Evolutionary conservation across 805 yeast species (phyloP).

Genomic region (Yamadazyma phyllophila): DNA sequence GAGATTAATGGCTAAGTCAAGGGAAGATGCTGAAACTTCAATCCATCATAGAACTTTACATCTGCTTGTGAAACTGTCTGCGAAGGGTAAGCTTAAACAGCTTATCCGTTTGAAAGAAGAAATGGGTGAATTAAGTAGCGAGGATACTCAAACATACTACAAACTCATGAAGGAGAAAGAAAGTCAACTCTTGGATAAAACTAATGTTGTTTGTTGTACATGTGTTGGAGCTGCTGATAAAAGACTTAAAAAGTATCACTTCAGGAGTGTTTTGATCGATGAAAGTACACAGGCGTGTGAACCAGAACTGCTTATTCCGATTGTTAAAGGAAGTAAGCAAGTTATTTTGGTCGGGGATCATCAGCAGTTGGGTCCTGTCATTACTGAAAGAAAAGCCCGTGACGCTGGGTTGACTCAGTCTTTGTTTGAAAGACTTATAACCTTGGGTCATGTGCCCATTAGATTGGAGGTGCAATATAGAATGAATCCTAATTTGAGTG

Average conservation of each 20-base stretch:
- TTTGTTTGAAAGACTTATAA: slow-evolving; percentile 78
- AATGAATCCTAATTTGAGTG: slow-evolving; percentile 87
- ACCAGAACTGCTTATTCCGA: slow-evolving; percentile 87
- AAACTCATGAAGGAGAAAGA: slow-evolving; percentile 36
- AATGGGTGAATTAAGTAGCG: slow-evolving; percentile 62
- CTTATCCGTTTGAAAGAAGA: slow-evolving; percentile 58
- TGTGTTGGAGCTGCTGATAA: slow-evolving; percentile 90
- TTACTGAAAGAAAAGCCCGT: slow-evolving; percentile 74
- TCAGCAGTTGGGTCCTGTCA: slow-evolving; percentile 92
- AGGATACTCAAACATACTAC: slow-evolving; percentile 42
- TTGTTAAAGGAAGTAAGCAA: slow-evolving; percentile 86
- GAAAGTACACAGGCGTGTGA: slow-evolving; percentile 94
- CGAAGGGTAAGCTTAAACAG: slow-evolving; percentile 58
- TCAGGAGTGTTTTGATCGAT: slow-evolving; percentile 81
- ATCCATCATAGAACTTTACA: slow-evolving; percentile 59
- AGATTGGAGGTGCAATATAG: slow-evolving; percentile 90
- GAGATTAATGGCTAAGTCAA: slow-evolving; percentile 68
- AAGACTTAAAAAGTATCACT: slow-evolving; percentile 53
- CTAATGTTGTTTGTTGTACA: slow-evolving; percentile 85
- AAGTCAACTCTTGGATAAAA: slow-evolving; percentile 44
- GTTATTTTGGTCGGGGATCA: slow-evolving; percentile 93
- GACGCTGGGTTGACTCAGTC: slow-evolving; percentile 87
- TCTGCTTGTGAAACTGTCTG: slow-evolving; percentile 44
- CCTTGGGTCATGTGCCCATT: slow-evolving; percentile 80
- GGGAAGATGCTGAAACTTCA: slow-evolving; percentile 76